These are phyloP conservation scores for Atkinsonella texensis DNA, from an alignment of 2,329 filamentous ascomycete species.

Conservation along the genomic window DNA sequence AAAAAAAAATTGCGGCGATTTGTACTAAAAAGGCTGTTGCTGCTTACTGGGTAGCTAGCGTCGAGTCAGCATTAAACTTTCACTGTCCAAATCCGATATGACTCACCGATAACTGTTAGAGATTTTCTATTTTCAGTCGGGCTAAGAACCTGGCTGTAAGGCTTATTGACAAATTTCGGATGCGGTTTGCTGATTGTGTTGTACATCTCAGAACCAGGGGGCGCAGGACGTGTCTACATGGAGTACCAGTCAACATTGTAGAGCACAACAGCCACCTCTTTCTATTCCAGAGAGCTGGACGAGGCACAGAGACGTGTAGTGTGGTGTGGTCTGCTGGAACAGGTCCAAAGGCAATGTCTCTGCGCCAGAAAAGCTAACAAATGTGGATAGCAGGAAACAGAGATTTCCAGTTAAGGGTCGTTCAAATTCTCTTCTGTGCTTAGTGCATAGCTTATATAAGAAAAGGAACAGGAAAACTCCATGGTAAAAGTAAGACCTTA, in stretches of 20 bases:
- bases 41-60: background rate
- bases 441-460: too few species aligned
- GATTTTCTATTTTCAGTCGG: constrained; percentile 28
- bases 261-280: too few species aligned
- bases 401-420: too few species aligned
- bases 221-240: constrained; percentile 50
- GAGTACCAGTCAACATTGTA: too few species aligned
- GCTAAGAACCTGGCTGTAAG: constrained; percentile 37
- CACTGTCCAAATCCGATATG: background rate
- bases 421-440: too few species aligned
- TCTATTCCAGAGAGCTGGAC: constrained; percentile 41
- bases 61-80: background rate
- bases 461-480: too few species aligned
- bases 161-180: constrained; percentile 44
- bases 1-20: constrained; percentile 41
- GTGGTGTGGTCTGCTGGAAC: constrained; percentile 48
- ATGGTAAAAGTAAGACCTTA: too few species aligned
- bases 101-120: constrained; percentile 29
- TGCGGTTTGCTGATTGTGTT: constrained; percentile 47
- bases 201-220: constrained; percentile 54
- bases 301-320: constrained; percentile 48
- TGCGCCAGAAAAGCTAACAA: too few species aligned
- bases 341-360: constrained; percentile 54
- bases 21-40: constrained; percentile 44
- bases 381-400: too few species aligned